phyloP scores from a whole-genome alignment of 305 asterid genomes.

The Petunia hybrid region DNA sequence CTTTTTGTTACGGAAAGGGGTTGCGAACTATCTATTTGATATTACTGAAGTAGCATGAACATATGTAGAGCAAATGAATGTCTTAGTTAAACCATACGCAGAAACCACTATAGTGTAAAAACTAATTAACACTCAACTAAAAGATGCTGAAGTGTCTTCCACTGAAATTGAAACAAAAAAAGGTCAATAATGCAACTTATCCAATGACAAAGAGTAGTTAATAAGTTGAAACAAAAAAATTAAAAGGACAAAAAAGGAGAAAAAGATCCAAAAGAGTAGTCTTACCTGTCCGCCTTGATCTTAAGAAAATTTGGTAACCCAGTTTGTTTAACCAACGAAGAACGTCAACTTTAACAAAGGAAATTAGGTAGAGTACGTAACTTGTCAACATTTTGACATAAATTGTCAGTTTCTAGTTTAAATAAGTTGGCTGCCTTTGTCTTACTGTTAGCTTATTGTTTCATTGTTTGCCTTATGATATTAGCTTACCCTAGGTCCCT shows the following conservation, averaged over 20 bases:
- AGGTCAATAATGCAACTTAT: neutral
- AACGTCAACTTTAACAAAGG: slow-evolving; percentile 10
- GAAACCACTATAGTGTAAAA: neutral
- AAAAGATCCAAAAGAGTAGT: slow-evolving; percentile 16
- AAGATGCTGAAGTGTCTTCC: neutral
- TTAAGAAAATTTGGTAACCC: neutral
- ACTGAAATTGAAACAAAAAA: neutral
- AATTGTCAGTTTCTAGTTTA: neutral
- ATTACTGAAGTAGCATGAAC: neutral
- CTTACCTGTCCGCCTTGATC: slow-evolving; percentile 7
- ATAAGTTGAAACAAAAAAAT: neutral
- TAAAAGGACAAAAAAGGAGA: neutral
- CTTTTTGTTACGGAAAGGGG: neutral
- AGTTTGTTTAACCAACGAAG: neutral
- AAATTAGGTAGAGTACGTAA: slow-evolving; percentile 2
- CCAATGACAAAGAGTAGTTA: neutral
- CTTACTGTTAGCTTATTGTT: neutral
- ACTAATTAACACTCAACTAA: neutral
- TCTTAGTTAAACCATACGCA: neutral
- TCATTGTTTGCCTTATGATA: neutral
- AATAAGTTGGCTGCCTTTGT: neutral
- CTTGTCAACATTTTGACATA: neutral
- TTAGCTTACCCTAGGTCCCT: neutral
- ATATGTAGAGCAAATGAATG: neutral
- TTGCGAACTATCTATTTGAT: neutral